These are phyloP conservation scores for Pilatotrama ljubarskyi DNA, from an alignment of 768 basidiomycete genomes.

Conservation along the genomic window DNA sequence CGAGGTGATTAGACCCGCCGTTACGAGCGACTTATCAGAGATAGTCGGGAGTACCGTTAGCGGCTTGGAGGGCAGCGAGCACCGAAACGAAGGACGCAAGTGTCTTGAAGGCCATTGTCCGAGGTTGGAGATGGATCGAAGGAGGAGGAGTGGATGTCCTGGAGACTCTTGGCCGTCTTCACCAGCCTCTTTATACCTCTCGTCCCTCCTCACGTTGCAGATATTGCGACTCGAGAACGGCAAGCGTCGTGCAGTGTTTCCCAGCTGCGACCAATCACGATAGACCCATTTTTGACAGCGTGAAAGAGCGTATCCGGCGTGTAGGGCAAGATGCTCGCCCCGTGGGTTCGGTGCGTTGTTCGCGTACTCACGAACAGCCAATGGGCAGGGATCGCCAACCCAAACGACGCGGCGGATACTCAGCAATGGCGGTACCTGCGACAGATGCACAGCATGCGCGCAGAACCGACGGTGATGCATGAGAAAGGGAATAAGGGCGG, in stretches of 20 bases:
- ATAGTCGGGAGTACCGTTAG: slow-evolving; percentile 12
- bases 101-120: slow-evolving; percentile 14
- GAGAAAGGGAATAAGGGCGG: slow-evolving; percentile 6
- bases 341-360: slow-evolving; percentile 6
- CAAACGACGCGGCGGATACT: neutral
- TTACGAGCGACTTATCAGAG: neutral
- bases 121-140: neutral
- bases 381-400: neutral
- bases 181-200: slow-evolving; percentile 1
- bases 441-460: neutral
- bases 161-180: neutral
- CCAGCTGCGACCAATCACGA: slow-evolving; percentile 1
- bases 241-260: neutral
- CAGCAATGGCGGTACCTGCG: neutral
- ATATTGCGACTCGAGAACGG: neutral
- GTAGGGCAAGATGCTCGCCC: neutral
- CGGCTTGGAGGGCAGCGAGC: slow-evolving; percentile 11
- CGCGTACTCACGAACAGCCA: neutral
- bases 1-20: neutral
- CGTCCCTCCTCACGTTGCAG: neutral
- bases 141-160: neutral
- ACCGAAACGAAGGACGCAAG: slow-evolving; percentile 12
- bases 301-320: neutral
- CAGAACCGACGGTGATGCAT: neutral
- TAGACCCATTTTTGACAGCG: neutral